A percentile compares a stretch with the other conserved stretches of the same genome.
These are phyloP conservation scores for Penicillium argentinense DNA, from an alignment of 495 filamentous ascomycete genomes.

Conservation along the genomic window DNA sequence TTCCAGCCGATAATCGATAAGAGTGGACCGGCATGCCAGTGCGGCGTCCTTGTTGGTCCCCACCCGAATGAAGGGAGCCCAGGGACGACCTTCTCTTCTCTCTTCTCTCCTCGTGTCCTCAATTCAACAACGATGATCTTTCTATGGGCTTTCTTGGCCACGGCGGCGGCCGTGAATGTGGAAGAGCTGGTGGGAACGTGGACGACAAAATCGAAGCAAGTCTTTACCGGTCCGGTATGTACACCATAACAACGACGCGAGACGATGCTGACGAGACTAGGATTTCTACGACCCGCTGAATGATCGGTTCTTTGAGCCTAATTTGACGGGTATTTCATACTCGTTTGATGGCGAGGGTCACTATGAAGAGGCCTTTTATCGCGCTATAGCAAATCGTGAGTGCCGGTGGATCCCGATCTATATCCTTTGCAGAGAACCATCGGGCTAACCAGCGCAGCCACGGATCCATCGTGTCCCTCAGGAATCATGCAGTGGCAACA, in stretches of 20 bases:
- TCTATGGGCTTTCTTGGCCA: conserved; percentile 28
- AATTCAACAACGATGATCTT: conserved; percentile 22
- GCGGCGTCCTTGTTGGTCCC: conserved; percentile 16
- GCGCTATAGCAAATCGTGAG: conserved; percentile 72
- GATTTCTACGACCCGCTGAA: conserved; percentile 72
- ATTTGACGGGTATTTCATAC: conserved; percentile 75
- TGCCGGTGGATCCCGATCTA: conserved; percentile 18
- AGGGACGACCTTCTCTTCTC: conserved; percentile 1
- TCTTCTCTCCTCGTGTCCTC: conserved; percentile 9
- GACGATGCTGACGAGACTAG: conserved; percentile 35
- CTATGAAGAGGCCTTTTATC: conserved; percentile 74
- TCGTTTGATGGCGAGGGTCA: conserved; percentile 72
- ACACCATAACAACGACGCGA: not conserved
- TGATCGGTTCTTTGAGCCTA: conserved; percentile 68
- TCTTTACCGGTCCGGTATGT: conserved; percentile 71
- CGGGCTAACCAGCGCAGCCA: too few species aligned
- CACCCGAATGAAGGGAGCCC: conserved; percentile 18
- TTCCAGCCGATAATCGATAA: conserved; percentile 26
- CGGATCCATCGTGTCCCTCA: conserved; percentile 61
- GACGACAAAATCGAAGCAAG: conserved; percentile 71
- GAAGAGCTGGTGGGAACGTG: conserved; percentile 68
- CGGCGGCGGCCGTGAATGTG: conserved; percentile 33
- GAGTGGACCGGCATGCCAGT: conserved; percentile 15
- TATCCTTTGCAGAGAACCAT: too few species aligned
- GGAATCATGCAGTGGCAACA: conserved; percentile 81